phyloP scores from a whole-genome alignment of 768 basidiomycete species.

The Pholiota microspora region DNA sequence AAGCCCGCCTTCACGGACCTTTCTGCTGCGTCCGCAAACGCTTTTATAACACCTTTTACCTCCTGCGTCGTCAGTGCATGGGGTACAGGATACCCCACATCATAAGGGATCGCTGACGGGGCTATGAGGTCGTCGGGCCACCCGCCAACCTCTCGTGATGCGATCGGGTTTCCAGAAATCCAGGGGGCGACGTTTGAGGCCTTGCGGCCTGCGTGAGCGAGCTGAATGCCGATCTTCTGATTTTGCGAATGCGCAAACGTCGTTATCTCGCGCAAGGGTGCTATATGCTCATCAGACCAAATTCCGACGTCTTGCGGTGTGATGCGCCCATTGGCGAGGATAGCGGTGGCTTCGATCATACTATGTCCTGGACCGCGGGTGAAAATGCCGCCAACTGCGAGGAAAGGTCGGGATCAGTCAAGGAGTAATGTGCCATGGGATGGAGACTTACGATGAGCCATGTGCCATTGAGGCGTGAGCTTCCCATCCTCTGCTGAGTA shows the following conservation, averaged over 20 bases:
- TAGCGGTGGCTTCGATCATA: constrained; percentile 62
- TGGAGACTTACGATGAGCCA: constrained; percentile 39
- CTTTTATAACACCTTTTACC: constrained; percentile 54
- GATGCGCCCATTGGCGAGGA: constrained; percentile 48
- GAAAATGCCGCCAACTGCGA: constrained; percentile 49
- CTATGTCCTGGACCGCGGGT: constrained; percentile 53
- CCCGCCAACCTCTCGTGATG: constrained; percentile 40
- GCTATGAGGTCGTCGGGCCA: constrained; percentile 56
- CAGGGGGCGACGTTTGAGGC: constrained; percentile 64
- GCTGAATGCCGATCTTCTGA: constrained; percentile 71
- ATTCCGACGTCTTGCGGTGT: constrained; percentile 59
- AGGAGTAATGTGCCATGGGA: too few species aligned
- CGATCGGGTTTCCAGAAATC: constrained; percentile 34
- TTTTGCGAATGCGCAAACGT: constrained; percentile 72
- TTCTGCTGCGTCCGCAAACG: constrained; percentile 50
- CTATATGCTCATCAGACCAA: constrained; percentile 50
- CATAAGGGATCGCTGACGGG: constrained; percentile 50
- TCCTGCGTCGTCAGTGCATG: constrained; percentile 55
- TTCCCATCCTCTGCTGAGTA: constrained; percentile 56
- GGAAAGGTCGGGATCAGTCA: too few species aligned
- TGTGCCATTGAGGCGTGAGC: constrained; percentile 50
- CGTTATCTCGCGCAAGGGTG: constrained; percentile 43
- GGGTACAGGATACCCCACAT: constrained; percentile 45
- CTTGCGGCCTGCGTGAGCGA: constrained; percentile 79
- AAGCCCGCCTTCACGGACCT: constrained; percentile 59